phyloP scores from a whole-genome alignment of 768 basidiomycete genomes.

The Leccinum pellstonianum region DNA sequence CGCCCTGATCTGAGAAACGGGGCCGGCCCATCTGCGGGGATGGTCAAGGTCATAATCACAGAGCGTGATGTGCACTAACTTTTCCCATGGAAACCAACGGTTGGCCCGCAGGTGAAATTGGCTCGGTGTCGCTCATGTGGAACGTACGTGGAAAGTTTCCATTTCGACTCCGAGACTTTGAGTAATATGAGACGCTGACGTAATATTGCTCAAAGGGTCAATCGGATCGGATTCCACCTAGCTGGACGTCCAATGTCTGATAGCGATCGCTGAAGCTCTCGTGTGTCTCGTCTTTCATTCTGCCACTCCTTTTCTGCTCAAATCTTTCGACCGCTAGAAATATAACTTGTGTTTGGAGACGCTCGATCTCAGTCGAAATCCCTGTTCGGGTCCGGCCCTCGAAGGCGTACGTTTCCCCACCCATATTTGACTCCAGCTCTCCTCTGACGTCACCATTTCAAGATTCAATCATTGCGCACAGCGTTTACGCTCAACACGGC shows the following conservation, averaged over 20 bases:
- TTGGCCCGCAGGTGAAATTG: conserved; percentile 44
- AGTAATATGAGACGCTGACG: background rate
- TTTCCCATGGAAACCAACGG: conserved; percentile 58
- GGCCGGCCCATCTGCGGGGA: conserved; percentile 49
- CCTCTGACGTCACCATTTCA: background rate
- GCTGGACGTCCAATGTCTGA: conserved; percentile 79
- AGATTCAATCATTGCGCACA: conserved; percentile 86
- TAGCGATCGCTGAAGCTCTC: conserved; percentile 88
- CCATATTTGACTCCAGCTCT: background rate
- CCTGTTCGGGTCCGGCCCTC: conserved; percentile 83
- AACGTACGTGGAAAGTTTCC: background rate
- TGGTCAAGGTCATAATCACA: background rate
- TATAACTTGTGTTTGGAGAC: conserved; percentile 94
- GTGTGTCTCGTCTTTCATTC: conserved; percentile 42
- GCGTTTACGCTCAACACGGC: conserved; percentile 91
- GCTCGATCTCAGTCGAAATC: conserved; percentile 89
- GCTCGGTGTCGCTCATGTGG: conserved; percentile 39
- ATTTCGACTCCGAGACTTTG: too few species aligned
- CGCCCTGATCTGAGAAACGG: conserved; percentile 75
- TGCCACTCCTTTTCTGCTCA: background rate
- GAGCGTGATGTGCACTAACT: conserved; percentile 27
- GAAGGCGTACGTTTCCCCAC: conserved; percentile 71
- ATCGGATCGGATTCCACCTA: conserved; percentile 21
- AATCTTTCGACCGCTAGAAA: conserved; percentile 54
- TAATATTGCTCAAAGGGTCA: background rate